phyloP scores from a whole-genome alignment of 2,329 filamentous ascomycete genomes.

The Setomelanomma holmii region DNA sequence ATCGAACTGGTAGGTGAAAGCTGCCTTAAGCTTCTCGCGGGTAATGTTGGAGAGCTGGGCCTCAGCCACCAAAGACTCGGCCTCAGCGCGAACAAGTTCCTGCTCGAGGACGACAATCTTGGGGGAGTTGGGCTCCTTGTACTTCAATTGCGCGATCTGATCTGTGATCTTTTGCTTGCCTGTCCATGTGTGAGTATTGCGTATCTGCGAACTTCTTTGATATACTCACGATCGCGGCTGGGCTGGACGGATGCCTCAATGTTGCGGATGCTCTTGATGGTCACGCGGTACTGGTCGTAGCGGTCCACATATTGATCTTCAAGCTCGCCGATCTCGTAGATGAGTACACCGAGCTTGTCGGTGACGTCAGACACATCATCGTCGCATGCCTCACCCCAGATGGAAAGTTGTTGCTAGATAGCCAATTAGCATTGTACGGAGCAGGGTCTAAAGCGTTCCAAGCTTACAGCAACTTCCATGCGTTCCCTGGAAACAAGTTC shows the following conservation, averaged over 20 bases:
- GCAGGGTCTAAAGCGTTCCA: constrained; percentile 5
- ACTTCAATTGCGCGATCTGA: constrained; percentile 97
- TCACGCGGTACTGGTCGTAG: constrained; percentile 98
- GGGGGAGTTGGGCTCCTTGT: constrained; percentile 98
- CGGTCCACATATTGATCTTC: constrained; percentile 98
- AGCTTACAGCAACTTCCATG: constrained; percentile 95
- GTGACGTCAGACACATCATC: constrained; percentile 99
- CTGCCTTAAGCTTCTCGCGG: constrained; percentile 98
- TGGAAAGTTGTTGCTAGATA: constrained; percentile 90
- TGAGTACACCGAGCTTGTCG: constrained; percentile 95
- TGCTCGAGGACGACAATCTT: constrained; percentile 98
- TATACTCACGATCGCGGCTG: constrained; percentile 84
- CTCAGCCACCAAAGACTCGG: constrained; percentile 97
- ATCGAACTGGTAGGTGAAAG: constrained; percentile 98
- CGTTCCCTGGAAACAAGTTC: constrained; percentile 93
- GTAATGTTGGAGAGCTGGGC: constrained; percentile 99
- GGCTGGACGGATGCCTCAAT: constrained; percentile 98
- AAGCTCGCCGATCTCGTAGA: constrained; percentile 98
- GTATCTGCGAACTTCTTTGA: not conserved
- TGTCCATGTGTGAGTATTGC: constrained; percentile 45
- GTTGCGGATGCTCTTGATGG: constrained; percentile 99
- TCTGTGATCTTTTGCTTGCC: constrained; percentile 99
- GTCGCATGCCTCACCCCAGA: constrained; percentile 95
- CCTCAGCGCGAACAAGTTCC: constrained; percentile 96
- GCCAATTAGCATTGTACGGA: constrained; percentile 23